These are phyloP conservation scores for Phanerochaete sordida DNA, from an alignment of 768 basidiomycete genomes.

Conservation along the genomic window DNA sequence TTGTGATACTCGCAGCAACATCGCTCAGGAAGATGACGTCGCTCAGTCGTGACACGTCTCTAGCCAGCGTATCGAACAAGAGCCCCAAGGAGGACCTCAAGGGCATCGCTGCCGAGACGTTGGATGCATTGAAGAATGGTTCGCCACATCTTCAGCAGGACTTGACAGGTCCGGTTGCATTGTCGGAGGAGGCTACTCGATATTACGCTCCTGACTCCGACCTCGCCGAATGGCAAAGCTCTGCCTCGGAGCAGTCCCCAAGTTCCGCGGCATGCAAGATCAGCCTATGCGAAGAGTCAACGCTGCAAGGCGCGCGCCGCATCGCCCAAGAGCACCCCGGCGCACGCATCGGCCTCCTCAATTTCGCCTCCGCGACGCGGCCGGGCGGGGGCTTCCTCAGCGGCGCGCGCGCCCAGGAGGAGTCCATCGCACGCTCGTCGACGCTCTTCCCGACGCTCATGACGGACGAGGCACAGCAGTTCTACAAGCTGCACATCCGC, in stretches of 20 bases:
- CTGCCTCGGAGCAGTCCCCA: too few species aligned
- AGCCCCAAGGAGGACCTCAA: too few species aligned
- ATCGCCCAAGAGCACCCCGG: conserved; percentile 18
- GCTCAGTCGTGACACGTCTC: too few species aligned
- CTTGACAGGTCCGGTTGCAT: too few species aligned
- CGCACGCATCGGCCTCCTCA: conserved; percentile 57
- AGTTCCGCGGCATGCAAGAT: conserved; percentile 13
- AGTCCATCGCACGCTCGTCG: conserved; percentile 74
- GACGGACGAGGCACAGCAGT: conserved; percentile 49
- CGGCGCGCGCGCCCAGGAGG: conserved; percentile 78
- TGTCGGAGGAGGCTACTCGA: conserved; percentile 41
- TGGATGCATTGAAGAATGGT: too few species aligned
- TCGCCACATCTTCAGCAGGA: too few species aligned
- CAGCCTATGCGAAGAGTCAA: conserved; percentile 54
- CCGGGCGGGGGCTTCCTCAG: conserved; percentile 74
- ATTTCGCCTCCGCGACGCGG: conserved; percentile 73
- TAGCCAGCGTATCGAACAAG: too few species aligned
- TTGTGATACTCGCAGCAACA: too few species aligned
- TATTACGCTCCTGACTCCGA: conserved; percentile 50
- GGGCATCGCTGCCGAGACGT: too few species aligned
- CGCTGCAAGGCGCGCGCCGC: conserved; percentile 56
- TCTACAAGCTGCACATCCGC: conserved; percentile 57
- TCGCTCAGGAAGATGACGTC: too few species aligned
- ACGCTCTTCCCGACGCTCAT: conserved; percentile 63
- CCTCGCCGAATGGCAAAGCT: conserved; percentile 42